Evolutionary conservation across 108 stramenopile species (phyloP).

Genomic region (Cylindrotheca closterium): DNA sequence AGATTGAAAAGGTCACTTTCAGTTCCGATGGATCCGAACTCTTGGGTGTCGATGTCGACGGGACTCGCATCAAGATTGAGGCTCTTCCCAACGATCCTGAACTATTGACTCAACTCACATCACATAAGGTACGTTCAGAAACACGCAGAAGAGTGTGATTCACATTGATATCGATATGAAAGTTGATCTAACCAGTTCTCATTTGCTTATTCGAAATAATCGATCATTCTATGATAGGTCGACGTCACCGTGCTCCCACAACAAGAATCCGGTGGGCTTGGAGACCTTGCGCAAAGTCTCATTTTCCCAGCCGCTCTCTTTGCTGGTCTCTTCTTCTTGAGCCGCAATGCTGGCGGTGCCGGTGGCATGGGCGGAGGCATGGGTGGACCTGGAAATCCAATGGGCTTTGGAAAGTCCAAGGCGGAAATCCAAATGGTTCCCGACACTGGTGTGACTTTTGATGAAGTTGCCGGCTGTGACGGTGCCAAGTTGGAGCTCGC

Average conservation of each 20-base stretch:
- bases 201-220: neutral
- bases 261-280: constrained; percentile 75
- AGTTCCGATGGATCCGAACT: constrained; percentile 86
- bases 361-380: constrained; percentile 40
- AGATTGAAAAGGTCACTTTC: constrained; percentile 84
- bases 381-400: constrained; percentile 85
- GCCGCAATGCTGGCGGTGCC: constrained; percentile 73
- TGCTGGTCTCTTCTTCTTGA: constrained; percentile 92
- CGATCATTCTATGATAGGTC: constrained; percentile 42
- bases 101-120: constrained; percentile 87
- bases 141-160: no score
- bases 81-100: constrained; percentile 94
- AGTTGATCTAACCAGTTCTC: no score
- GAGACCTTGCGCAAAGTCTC: constrained; percentile 76
- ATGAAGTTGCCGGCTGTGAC: constrained; percentile 96
- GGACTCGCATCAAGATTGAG: constrained; percentile 86
- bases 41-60: constrained; percentile 86
- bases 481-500: constrained; percentile 92
- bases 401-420: constrained; percentile 90
- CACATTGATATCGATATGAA: neutral
- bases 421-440: constrained; percentile 89
- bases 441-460: constrained; percentile 88
- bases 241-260: constrained; percentile 86
- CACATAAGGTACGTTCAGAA: constrained; percentile 71
- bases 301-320: constrained; percentile 86